Evolutionary conservation across 2,329 filamentous ascomycete species (phyloP), one percentile per base, ranked within the genome.

Genomic region (Claviceps capensis): DNA sequence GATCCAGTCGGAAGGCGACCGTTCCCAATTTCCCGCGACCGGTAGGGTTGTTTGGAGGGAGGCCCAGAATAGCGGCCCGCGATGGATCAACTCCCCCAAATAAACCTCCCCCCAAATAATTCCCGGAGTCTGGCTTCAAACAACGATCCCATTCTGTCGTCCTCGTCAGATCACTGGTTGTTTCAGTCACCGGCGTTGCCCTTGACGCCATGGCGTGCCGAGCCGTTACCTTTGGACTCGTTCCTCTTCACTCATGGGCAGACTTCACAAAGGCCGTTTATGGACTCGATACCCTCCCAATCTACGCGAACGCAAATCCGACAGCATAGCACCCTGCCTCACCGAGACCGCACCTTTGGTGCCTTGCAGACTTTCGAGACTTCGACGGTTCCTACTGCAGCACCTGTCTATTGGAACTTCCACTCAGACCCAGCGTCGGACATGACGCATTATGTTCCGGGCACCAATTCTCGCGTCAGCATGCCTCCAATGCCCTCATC

Each of bases 141-240:
- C 48, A 61, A 61, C 48, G 62, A 62, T 42, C 58, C 62, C 17
- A 58, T 63, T 40, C 38, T 46, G 3, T 62, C 64, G 50, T 55
- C 58, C 34, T 55, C 60, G 37, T 55, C 60, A 19, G 56, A 51
- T 46, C 52, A 57, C 40, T 66, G 64, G 64, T 52, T 54, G 47
- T 49, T 56, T 47, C 57, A 58, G 48, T 51, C 57, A 26, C 60
- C 60, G n/a, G 49, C 50, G 22, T 53, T 55, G 41, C 40, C 54
- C 38, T 45, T 56, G 22, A 59, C 62, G 43, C 50, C 59, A 53
- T 63, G 61, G 61, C 57, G 55, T 43, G 22, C 53, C 42, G 57
- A 60, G 34, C n/a, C 52, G 4, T 41, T 51, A n/a, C 49, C 49
- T 13, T 7, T 47, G 13, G 44, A 23, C 23, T 36, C 45, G 13